Percentiles rank a stretch among this genome's conserved stretches.
These are phyloP conservation scores for Botryotinia calthae DNA, from an alignment of 2,329 filamentous ascomycete genomes.

Conservation along the genomic window DNA sequence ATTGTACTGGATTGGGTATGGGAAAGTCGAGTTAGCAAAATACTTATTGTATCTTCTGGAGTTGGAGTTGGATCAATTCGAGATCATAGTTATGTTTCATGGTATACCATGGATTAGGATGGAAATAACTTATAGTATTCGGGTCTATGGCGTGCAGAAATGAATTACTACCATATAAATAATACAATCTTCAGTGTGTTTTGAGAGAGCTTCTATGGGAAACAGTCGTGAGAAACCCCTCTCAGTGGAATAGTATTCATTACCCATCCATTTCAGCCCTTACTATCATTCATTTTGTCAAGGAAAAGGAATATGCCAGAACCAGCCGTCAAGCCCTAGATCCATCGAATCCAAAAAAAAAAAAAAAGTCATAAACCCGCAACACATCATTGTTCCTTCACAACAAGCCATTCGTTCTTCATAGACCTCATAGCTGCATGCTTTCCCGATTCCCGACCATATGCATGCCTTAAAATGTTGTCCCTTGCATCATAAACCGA, in stretches of 20 bases:
- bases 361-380: neutral
- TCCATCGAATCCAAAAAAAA: neutral
- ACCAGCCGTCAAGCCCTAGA: neutral
- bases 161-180: neutral
- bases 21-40: neutral
- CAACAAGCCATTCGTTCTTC: neutral
- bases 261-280: neutral
- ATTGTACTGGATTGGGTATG: slow-evolving; percentile 5
- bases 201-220: neutral
- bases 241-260: neutral
- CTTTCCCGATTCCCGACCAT: slow-evolving; percentile 1
- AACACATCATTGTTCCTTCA: neutral
- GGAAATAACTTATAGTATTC: neutral
- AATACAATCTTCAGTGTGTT: no score
- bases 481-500: slow-evolving; percentile 6
- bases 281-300: slow-evolving; percentile 3
- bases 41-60: neutral
- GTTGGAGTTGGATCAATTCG: neutral
- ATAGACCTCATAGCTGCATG: neutral
- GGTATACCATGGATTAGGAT: neutral
- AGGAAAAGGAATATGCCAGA: neutral
- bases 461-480: slow-evolving; percentile 7
- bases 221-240: neutral
- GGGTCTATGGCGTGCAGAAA: neutral
- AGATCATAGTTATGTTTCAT: neutral